Conservation (phyloP, 2,329 filamentous ascomycete species). For the Sphaerulina populicola region DNA sequence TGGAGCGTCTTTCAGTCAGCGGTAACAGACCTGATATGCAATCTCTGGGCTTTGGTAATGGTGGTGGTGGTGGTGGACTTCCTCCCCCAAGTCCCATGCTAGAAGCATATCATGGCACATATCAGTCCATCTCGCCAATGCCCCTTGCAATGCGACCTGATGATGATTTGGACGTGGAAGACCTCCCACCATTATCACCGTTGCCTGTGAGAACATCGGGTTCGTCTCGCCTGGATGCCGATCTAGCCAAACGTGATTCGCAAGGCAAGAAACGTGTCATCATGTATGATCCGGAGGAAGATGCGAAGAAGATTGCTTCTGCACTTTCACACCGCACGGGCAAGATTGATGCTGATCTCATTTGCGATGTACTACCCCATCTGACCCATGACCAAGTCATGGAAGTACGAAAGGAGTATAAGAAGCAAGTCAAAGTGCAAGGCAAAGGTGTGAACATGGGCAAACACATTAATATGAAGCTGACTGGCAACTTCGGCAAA, state of each 20-base stretch:
- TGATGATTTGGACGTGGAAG: constrained; percentile 48
- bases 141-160: constrained; percentile 64
- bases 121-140: constrained; percentile 91
- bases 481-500: constrained; percentile 73
- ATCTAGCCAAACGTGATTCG: constrained; percentile 29
- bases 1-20: constrained; percentile 43
- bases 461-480: constrained; percentile 77
- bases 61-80: constrained; percentile 22
- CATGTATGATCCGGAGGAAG: constrained; percentile 77
- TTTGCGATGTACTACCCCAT: constrained; percentile 76
- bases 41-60: constrained; percentile 21
- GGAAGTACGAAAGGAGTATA: constrained; percentile 80
- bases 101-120: constrained; percentile 87
- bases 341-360: constrained; percentile 57
- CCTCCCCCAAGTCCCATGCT: constrained; percentile 76
- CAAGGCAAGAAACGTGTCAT: constrained; percentile 51
- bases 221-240: constrained; percentile 12
- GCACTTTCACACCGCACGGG: constrained; percentile 54
- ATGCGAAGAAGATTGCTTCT: constrained; percentile 66
- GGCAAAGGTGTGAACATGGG: constrained; percentile 75
- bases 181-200: constrained; percentile 36
- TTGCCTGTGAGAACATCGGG: constrained; percentile 23
- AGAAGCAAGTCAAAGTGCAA: constrained; percentile 75
- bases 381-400: constrained; percentile 83
- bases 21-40: constrained; percentile 39